Percentiles rank a stretch among this genome's conserved stretches.
These are phyloP conservation scores for Ephemerocybe angulata DNA, from an alignment of 768 basidiomycete species.

Conservation along the genomic window DNA sequence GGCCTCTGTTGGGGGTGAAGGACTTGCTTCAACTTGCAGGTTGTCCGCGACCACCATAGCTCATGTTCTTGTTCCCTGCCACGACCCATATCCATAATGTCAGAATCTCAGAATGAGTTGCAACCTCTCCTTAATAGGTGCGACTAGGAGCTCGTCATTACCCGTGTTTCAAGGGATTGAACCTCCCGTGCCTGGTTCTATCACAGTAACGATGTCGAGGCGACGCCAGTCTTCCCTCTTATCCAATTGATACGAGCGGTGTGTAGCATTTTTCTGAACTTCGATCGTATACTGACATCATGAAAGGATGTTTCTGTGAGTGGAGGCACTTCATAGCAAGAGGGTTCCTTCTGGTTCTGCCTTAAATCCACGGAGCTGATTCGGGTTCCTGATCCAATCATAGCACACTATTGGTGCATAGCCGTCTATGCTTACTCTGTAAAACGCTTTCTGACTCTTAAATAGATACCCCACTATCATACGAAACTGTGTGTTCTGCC, in stretches of 20 bases:
- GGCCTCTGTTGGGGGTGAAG: no score
- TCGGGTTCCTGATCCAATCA: conserved; percentile 6
- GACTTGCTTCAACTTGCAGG: no score
- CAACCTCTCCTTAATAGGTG: conserved; percentile 43
- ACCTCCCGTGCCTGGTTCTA: no score
- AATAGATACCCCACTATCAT: conserved; percentile 77
- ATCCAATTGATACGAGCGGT: conserved; percentile 75
- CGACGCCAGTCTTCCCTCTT: conserved; percentile 70
- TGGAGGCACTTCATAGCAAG: not conserved
- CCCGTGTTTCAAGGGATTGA: not conserved
- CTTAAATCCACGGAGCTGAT: not conserved
- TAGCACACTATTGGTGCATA: conserved; percentile 70
- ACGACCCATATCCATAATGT: conserved; percentile 19
- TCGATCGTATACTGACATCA: conserved; percentile 11
- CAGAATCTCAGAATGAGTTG: conserved; percentile 39
- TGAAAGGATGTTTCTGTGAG: conserved; percentile 61
- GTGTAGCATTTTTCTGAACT: conserved; percentile 19
- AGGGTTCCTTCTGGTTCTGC: not conserved
- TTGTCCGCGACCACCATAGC: no score
- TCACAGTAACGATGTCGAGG: conserved; percentile 48
- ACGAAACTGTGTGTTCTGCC: conserved; percentile 61
- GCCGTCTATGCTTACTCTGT: not conserved
- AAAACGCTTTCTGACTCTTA: not conserved
- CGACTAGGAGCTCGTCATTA: conserved; percentile 16
- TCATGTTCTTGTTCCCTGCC: no score